Base-by-base conservation (phyloP, 1,284 basidiomycete genomes). In the Ceratobasidium sp. region DNA sequence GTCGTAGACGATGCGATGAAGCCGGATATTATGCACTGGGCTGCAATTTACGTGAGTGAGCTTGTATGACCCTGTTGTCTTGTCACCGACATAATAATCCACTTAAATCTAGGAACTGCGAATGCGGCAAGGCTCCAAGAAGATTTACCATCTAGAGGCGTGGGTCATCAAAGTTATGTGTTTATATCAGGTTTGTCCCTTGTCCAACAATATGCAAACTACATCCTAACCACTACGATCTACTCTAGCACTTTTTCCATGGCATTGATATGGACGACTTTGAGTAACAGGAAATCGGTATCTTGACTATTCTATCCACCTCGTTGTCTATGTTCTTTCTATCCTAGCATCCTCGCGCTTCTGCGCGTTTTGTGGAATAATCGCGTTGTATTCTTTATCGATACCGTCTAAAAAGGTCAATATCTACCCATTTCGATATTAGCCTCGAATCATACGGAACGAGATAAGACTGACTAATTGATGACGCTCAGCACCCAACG, bases 61-160 rank as follows among this genome's bases (percentile, higher is more conserved):
- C n/a, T 53, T 33, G 4, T 26, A 73, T 77, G n/a, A n/a, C 4
- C 5, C 17, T 17, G 37, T 83, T 49, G 17, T 67, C 47, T 53
- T 45, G 51, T 13, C 23, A 17, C 7, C 61, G 20, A 7, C 69
- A 47, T 73, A 28, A 23, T 26, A 28, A 61, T 49, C 23, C n/a
- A 28, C 26, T 11, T 42, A 3, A 20, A 20, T 33, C 7, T 80
- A 97, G 95, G 96, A 98, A 85, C 88, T 93, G 56, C 91, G 96
- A 31, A 94, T 98, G 93, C 89, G 95, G 45, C 86, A 91, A 78
- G 96, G 96, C 2, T 94, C 88, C 82, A 98, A 98, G 84, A 97
- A 97, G 84, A 98, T 98, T 77, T 98, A 93, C 85, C 96, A 98
- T 82, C 88, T 98, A 56, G 96, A 98, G 82, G 95, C 95, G 20